Percentiles rank a stretch among this genome's conserved stretches.
phyloP scores from a whole-genome alignment of 305 asterid species.

The Fraxinus floribunda region DNA sequence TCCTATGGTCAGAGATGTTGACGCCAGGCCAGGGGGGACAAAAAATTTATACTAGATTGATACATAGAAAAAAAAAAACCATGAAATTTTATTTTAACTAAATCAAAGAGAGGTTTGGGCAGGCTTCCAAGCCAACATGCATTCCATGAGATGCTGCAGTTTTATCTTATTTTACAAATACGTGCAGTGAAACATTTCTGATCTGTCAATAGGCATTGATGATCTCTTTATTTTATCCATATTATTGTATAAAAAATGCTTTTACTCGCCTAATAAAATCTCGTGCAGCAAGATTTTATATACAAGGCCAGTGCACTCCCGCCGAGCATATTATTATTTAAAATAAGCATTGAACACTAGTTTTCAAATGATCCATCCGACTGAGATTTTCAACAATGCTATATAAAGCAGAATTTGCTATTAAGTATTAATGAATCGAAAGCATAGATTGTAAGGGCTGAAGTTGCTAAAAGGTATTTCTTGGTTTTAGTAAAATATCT shows the following conservation, averaged over 20 bases:
- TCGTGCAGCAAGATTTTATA: neutral
- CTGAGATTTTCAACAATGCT: neutral
- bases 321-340: neutral
- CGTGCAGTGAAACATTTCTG: neutral
- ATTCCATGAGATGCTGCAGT: neutral
- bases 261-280: neutral
- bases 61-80: no score
- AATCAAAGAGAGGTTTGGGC: neutral
- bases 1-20: neutral
- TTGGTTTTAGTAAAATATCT: neutral
- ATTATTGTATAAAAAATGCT: neutral
- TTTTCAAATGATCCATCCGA: neutral
- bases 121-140: neutral
- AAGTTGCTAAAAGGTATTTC: neutral
- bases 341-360: neutral
- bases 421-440: neutral
- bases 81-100: no score
- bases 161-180: neutral
- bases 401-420: neutral
- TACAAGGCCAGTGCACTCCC: neutral
- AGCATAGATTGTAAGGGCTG: neutral
- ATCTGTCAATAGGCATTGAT: neutral
- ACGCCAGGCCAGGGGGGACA: neutral
- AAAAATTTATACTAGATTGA: neutral
- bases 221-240: neutral